Conservation (phyloP, 2,329 filamentous ascomycete species). For the Fusarium liriodendri region DNA sequence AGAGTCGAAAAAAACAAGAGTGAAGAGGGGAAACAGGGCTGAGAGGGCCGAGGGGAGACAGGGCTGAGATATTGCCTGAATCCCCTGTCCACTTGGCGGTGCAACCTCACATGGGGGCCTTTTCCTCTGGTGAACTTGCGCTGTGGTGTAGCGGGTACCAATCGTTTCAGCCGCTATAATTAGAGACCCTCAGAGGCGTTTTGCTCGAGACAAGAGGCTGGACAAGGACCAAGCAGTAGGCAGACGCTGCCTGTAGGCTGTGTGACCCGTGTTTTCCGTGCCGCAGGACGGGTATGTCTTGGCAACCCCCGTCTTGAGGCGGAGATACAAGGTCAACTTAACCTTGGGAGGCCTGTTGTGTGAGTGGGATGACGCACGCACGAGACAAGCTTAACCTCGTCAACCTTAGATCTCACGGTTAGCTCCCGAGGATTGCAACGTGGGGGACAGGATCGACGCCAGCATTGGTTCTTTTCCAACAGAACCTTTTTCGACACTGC, state of each 20-base stretch:
- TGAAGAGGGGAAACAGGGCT: neutral
- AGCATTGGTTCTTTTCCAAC: neutral
- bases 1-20: neutral
- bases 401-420: neutral
- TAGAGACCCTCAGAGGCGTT: neutral
- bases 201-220: neutral
- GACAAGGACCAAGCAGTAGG: neutral
- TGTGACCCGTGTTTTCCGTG: neutral
- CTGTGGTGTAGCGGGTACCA: neutral
- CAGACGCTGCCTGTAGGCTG: neutral
- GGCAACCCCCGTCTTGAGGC: neutral
- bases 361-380: neutral
- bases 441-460: neutral
- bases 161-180: neutral
- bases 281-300: neutral
- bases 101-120: neutral
- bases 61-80: constrained; percentile 3
- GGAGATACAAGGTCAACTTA: neutral
- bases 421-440: neutral
- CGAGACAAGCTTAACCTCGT: neutral
- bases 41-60: neutral
- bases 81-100: neutral
- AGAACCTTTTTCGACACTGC: neutral
- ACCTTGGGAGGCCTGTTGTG: neutral
- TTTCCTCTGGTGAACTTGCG: neutral